A percentile compares a stretch with the other conserved stretches of the same genome.
Conservation (phyloP, 2,329 filamentous ascomycete species). For the Didymella lethalis region DNA sequence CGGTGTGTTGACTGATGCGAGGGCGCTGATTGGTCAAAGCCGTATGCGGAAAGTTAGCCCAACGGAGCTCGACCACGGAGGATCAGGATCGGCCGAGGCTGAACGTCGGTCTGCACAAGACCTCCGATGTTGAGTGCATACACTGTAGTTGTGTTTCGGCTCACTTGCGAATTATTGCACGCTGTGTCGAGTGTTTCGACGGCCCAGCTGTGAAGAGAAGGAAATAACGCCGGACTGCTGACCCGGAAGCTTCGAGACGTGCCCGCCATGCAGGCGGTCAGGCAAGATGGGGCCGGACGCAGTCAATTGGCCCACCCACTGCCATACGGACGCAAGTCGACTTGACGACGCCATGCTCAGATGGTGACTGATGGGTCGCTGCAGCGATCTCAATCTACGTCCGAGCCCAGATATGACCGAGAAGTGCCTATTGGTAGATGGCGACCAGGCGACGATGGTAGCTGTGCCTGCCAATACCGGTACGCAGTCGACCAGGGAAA, state of each 20-base stretch:
- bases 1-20: constrained; percentile 10
- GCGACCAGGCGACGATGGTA: too few relatives aligned
- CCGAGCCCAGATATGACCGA: too few relatives aligned
- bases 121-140: constrained; percentile 1
- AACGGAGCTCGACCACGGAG: constrained; percentile 14
- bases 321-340: background rate
- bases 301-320: background rate
- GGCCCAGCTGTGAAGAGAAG: background rate
- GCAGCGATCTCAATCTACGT: background rate
- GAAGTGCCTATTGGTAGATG: background rate
- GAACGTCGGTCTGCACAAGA: constrained; percentile 1
- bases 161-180: background rate
- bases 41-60: constrained; percentile 9
- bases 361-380: background rate
- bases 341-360: background rate
- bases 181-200: background rate
- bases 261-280: background rate
- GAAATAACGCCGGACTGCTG: background rate
- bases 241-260: background rate
- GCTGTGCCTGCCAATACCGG: too few relatives aligned
- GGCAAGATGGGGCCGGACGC: background rate
- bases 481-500: too few relatives aligned
- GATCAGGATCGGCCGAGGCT: constrained; percentile 16
- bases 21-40: constrained; percentile 26
- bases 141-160: background rate